Evolutionary conservation across 352 stramenopile genomes (phyloP), one percentile per base, ranked within the genome.

Genomic region (Pythium scleroteichum): DNA sequence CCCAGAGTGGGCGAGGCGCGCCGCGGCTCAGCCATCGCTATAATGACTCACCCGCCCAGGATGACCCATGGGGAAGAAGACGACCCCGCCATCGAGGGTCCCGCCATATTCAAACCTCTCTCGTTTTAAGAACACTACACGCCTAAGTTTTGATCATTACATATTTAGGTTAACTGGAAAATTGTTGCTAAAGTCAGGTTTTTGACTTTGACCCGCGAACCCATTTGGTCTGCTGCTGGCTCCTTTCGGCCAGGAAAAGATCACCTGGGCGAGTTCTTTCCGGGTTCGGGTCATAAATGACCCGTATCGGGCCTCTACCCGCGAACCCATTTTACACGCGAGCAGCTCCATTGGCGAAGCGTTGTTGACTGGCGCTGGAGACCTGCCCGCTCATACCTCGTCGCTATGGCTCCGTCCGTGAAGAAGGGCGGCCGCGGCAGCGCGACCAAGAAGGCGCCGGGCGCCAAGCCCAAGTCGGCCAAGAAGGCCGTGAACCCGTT

Each of bases 401-500:
- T 35, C 29, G 29, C 29, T 10, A 49, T 52, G 33, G 48, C 27
- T 44, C 33, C 52, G 59, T 42, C 27, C 40, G 17, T 46, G 42
- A 67, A 54, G 27, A 62, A 59, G 48, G 33, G 50, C 29, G 59
- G 53, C 52, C 50, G 35, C 17, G 50, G n/a, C 6, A 7, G 38
- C 17, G 33, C n/a, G 26, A 13, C 22, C 48, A 45, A 46, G 20
- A 63, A 71, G 24, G 64, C 53, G 27, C 49, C 51, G 10, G 49
- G 60, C 23, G 47, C 27, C 33, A 66, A 66, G 38, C 63, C 58
- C 17, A 71, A 70, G 35, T 47, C 47, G 16, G 35, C 53, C 29
- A 63, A 59, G n/a, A 64, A 64, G 26, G 38, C 57, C 38, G 48
- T n/a, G 23, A 97, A 97, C 58, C 90, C 91, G 27, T 97, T 97